Conservation (phyloP, 805 yeast genomes). For the Blastobotrys peoriensis region DNA sequence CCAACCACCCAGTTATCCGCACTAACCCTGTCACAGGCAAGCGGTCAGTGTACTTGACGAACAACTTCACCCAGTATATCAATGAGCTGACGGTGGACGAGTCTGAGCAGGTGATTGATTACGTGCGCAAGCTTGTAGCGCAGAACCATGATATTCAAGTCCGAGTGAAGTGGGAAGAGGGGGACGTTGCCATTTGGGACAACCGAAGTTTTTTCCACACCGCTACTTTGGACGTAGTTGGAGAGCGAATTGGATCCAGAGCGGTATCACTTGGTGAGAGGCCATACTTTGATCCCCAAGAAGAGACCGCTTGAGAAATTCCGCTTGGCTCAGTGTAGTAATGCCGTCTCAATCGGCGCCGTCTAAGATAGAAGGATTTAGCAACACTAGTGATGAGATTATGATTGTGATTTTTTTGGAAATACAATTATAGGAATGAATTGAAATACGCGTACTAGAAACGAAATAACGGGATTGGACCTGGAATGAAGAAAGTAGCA, state of each 20-base stretch:
- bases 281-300: constrained; percentile 48
- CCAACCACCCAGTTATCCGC: constrained; percentile 49
- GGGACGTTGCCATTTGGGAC: constrained; percentile 57
- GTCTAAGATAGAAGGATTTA: too few relatives aligned
- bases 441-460: too few relatives aligned
- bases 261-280: constrained; percentile 49
- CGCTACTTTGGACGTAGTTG: constrained; percentile 46
- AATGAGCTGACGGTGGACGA: constrained; percentile 71
- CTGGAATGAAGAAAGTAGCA: too few relatives aligned
- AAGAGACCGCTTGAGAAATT: too few relatives aligned
- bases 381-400: too few relatives aligned
- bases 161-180: constrained; percentile 46
- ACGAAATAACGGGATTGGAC: too few relatives aligned
- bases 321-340: too few relatives aligned
- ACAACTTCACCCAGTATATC: constrained; percentile 56
- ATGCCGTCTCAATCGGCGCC: too few relatives aligned
- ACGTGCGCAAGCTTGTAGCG: constrained; percentile 39
- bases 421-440: too few relatives aligned
- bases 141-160: constrained; percentile 40
- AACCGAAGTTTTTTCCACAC: constrained; percentile 50
- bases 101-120: constrained; percentile 52
- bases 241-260: constrained; percentile 39
- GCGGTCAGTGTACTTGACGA: constrained; percentile 52
- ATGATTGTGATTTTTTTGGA: too few relatives aligned
- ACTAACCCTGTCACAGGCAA: constrained; percentile 62